phyloP scores from a whole-genome alignment of 2,329 filamentous ascomycete species.

The Mycogone perniciosa region DNA sequence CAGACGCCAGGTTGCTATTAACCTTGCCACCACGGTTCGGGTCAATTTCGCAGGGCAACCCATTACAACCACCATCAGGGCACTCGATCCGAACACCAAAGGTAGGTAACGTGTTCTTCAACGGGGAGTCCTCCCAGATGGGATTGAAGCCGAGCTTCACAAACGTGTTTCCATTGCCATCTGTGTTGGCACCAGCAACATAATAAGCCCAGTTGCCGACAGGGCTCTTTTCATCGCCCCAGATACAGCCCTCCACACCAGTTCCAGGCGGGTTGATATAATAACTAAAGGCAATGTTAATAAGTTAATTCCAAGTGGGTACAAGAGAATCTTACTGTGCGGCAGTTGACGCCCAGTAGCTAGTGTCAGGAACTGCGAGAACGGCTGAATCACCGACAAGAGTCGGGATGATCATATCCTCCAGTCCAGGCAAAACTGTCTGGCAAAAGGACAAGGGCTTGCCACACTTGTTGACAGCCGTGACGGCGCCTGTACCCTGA shows the following conservation, averaged over 20 bases:
- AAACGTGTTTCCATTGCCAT: conserved; percentile 57
- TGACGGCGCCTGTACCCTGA: conserved; percentile 58
- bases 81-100: conserved; percentile 69
- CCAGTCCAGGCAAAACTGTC: conserved; percentile 71
- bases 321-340: conserved; percentile 56
- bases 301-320: neutral
- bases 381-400: conserved; percentile 49
- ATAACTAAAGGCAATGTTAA: conserved; percentile 42
- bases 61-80: conserved; percentile 58
- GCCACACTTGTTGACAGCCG: conserved; percentile 60
- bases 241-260: conserved; percentile 58
- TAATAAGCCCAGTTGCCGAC: conserved; percentile 73
- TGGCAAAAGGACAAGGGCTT: conserved; percentile 66
- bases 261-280: conserved; percentile 74
- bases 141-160: conserved; percentile 76
- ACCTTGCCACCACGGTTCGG: conserved; percentile 55
- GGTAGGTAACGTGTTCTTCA: conserved; percentile 52
- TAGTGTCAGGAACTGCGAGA: conserved; percentile 62
- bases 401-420: conserved; percentile 80
- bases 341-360: conserved; percentile 66
- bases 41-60: conserved; percentile 68
- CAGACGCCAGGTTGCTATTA: conserved; percentile 44
- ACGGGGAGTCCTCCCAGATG: conserved; percentile 53
- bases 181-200: conserved; percentile 69
- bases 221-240: conserved; percentile 58